Percentiles rank a stretch among this genome's conserved stretches.
These are phyloP conservation scores for Danielia oregonensis DNA, from an alignment of 805 yeast genomes.

Conservation along the genomic window DNA sequence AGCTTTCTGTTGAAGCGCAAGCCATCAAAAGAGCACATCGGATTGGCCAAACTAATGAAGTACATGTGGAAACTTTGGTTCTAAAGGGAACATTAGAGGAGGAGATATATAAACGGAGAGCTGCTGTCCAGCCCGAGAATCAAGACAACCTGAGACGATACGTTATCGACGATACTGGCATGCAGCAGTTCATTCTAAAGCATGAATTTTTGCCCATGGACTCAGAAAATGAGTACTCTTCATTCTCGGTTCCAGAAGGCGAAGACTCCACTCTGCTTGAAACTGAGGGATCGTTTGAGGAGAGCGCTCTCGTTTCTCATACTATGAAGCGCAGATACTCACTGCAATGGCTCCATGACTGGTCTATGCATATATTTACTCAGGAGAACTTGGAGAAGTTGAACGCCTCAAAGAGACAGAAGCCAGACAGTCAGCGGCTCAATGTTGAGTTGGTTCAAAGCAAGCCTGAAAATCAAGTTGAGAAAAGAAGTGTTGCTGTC, in stretches of 20 bases:
- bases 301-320: slow-evolving; percentile 20
- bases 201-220: slow-evolving; percentile 44
- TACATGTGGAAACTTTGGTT: slow-evolving; percentile 64
- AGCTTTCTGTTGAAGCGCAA: slow-evolving; percentile 64
- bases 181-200: slow-evolving; percentile 51
- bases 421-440: slow-evolving; percentile 15
- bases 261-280: not conserved
- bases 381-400: slow-evolving; percentile 26
- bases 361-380: slow-evolving; percentile 31
- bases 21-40: slow-evolving; percentile 76
- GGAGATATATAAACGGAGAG: slow-evolving; percentile 49
- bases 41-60: slow-evolving; percentile 65
- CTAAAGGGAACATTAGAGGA: slow-evolving; percentile 63
- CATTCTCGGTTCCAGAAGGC: slow-evolving; percentile 27
- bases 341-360: slow-evolving; percentile 9
- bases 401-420: slow-evolving; percentile 20
- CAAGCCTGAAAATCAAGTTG: not conserved
- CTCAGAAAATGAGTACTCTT: slow-evolving; percentile 33
- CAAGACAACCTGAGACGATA: slow-evolving; percentile 23
- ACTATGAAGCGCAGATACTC: slow-evolving; percentile 6
- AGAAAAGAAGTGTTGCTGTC: not conserved
- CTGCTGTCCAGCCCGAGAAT: slow-evolving; percentile 3
- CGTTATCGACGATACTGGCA: slow-evolving; percentile 56
- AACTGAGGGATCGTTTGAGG: not conserved
- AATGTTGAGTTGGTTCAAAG: slow-evolving; percentile 20